Conservation (phyloP, 2,329 filamentous ascomycete genomes). For the Penicillium sp. region DNA sequence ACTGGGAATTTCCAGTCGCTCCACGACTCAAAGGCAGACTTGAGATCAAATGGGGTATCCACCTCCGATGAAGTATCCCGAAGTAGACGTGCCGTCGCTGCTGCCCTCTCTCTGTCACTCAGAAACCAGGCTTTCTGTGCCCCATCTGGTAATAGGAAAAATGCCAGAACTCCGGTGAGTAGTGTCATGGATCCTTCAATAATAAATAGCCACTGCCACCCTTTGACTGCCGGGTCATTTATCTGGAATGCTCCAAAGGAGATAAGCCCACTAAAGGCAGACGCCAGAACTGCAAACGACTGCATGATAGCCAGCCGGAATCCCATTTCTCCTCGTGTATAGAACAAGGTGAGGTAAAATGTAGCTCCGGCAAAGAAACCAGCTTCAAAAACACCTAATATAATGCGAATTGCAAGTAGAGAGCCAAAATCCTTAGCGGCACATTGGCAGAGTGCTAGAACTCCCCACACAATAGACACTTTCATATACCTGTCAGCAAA, state of each 20-base stretch:
- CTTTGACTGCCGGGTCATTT: slow-evolving; percentile 46
- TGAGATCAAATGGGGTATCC: slow-evolving; percentile 40
- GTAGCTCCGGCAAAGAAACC: slow-evolving; percentile 57
- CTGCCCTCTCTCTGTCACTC: slow-evolving; percentile 34
- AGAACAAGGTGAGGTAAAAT: slow-evolving; percentile 56
- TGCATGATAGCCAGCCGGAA: slow-evolving; percentile 50
- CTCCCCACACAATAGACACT: slow-evolving; percentile 34
- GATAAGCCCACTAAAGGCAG: slow-evolving; percentile 44
- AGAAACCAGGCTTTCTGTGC: slow-evolving; percentile 43
- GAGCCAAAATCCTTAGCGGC: slow-evolving; percentile 51
- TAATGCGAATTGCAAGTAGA: slow-evolving; percentile 51
- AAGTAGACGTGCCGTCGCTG: slow-evolving; percentile 47
- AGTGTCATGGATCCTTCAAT: slow-evolving; percentile 44
- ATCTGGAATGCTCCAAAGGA: slow-evolving; percentile 51
- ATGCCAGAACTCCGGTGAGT: slow-evolving; percentile 27
- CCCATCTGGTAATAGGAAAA: slow-evolving; percentile 38
- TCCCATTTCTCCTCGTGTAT: slow-evolving; percentile 40
- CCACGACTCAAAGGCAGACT: slow-evolving; percentile 47
- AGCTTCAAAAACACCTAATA: slow-evolving; percentile 48
- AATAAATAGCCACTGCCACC: slow-evolving; percentile 50
- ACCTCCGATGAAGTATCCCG: slow-evolving; percentile 48
- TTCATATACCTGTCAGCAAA: slow-evolving; percentile 4
- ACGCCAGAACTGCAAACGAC: slow-evolving; percentile 43
- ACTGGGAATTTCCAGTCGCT: slow-evolving; percentile 44
- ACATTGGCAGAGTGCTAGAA: slow-evolving; percentile 47